phyloP scores from a whole-genome alignment of 1,284 basidiomycete species.

The Taiwanofungus camphoratus region DNA sequence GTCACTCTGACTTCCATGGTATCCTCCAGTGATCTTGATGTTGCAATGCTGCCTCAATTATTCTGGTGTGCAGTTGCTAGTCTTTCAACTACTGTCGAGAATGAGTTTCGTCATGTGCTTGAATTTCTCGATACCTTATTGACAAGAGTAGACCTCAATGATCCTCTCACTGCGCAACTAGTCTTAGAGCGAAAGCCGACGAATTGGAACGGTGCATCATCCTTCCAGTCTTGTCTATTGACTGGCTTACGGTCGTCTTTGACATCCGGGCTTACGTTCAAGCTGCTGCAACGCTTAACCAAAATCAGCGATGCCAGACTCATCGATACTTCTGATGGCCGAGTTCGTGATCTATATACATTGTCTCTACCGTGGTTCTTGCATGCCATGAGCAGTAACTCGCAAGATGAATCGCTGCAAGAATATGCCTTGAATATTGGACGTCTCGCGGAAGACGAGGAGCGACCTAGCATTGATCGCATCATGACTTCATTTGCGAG shows the following conservation, averaged over 20 bases:
- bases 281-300: slow-evolving; percentile 62
- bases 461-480: slow-evolving; percentile 71
- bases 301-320: slow-evolving; percentile 60
- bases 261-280: slow-evolving; percentile 67
- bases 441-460: slow-evolving; percentile 65
- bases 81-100: slow-evolving; percentile 78
- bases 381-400: slow-evolving; percentile 67
- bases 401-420: slow-evolving; percentile 55
- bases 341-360: slow-evolving; percentile 82
- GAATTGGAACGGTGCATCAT: slow-evolving; percentile 66
- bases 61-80: slow-evolving; percentile 88
- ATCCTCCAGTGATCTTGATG: slow-evolving; percentile 50
- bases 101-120: slow-evolving; percentile 73
- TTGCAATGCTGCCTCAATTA: slow-evolving; percentile 69
- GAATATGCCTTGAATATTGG: slow-evolving; percentile 77
- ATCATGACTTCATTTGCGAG: slow-evolving; percentile 90
- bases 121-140: slow-evolving; percentile 67
- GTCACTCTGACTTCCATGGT: slow-evolving; percentile 72
- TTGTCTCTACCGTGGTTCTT: slow-evolving; percentile 87
- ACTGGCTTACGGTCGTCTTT: slow-evolving; percentile 78
- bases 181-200: slow-evolving; percentile 66
- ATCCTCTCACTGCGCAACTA: slow-evolving; percentile 55
- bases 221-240: slow-evolving; percentile 73
- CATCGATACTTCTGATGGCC: slow-evolving; percentile 68
- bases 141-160: slow-evolving; percentile 70